A percentile compares a stretch with the other conserved stretches of the same genome.
phyloP scores from a whole-genome alignment of 345 rosid species.

The Populus euphratica region DNA sequence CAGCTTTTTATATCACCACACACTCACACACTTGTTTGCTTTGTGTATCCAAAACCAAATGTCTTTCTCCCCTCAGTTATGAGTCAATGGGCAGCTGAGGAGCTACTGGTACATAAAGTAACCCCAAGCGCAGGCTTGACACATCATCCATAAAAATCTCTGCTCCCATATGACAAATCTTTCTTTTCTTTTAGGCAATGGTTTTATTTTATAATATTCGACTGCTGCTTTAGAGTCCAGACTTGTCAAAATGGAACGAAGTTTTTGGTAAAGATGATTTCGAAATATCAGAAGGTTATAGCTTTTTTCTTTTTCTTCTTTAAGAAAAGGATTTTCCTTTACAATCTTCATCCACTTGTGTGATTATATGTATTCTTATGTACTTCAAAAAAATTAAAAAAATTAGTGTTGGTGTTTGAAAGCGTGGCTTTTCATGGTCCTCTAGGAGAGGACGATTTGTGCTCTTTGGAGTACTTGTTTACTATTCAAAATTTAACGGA shows the following conservation, averaged over 20 bases:
- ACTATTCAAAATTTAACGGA: constrained; percentile 37
- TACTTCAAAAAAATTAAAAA: neutral
- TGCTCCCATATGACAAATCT: neutral
- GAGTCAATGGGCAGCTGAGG: neutral
- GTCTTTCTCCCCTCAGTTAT: neutral
- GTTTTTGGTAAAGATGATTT: neutral
- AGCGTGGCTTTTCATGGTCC: constrained; percentile 49
- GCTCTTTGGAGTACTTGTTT: constrained; percentile 15
- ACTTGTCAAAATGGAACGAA: neutral
- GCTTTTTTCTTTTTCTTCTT: neutral
- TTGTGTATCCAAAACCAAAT: neutral
- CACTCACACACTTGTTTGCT: neutral
- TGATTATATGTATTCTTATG: neutral
- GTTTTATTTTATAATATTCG: neutral
- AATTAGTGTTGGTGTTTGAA: constrained; percentile 18
- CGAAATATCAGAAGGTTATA: neutral
- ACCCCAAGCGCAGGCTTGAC: neutral
- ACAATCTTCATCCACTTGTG: neutral
- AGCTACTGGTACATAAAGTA: neutral
- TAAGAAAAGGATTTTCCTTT: neutral
- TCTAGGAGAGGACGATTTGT: constrained; percentile 12
- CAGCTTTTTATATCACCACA: neutral
- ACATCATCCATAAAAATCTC: neutral
- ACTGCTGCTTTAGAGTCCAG: neutral
- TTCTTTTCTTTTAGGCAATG: neutral